Conservation (phyloP, 2,329 filamentous ascomycete species). For the Ceratocystis diversiconidia region DNA sequence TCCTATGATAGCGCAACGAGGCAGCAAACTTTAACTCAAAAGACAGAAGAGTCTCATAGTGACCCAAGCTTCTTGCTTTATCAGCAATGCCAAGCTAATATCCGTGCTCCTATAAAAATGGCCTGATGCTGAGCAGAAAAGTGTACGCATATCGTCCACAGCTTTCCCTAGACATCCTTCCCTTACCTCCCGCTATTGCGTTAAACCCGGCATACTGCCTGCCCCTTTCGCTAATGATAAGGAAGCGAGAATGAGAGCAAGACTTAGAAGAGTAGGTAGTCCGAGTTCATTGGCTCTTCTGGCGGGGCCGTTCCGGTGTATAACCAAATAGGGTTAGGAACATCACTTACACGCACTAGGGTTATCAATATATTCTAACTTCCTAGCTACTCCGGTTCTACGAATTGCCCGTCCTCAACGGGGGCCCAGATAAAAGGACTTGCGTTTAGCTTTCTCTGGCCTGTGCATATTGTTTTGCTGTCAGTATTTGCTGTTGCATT, state of each 20-base stretch:
- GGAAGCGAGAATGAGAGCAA: too few species aligned
- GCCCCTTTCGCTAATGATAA: too few species aligned
- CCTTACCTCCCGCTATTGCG: neutral
- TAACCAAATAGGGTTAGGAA: neutral
- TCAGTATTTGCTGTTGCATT: neutral
- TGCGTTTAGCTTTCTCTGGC: neutral
- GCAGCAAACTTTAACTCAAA: conserved; percentile 6
- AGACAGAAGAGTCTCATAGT: neutral
- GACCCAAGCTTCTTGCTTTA: conserved; percentile 1
- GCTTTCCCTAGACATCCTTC: neutral
- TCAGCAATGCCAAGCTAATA: neutral
- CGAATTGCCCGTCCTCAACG: neutral
- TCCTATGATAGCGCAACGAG: neutral
- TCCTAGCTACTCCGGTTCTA: too few species aligned
- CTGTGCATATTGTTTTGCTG: neutral
- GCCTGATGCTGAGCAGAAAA: neutral
- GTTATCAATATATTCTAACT: neutral
- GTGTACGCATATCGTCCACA: neutral
- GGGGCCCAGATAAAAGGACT: neutral
- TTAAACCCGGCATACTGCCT: neutral
- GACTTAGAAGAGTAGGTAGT: too few species aligned
- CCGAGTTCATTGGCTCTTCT: too few species aligned
- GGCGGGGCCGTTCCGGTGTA: too few species aligned
- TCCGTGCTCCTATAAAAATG: conserved; percentile 1
- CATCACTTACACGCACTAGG: neutral